Evolutionary conservation across 2,329 filamentous ascomycete genomes (phyloP).

Genomic region (Pseudodiploospora longispora): DNA sequence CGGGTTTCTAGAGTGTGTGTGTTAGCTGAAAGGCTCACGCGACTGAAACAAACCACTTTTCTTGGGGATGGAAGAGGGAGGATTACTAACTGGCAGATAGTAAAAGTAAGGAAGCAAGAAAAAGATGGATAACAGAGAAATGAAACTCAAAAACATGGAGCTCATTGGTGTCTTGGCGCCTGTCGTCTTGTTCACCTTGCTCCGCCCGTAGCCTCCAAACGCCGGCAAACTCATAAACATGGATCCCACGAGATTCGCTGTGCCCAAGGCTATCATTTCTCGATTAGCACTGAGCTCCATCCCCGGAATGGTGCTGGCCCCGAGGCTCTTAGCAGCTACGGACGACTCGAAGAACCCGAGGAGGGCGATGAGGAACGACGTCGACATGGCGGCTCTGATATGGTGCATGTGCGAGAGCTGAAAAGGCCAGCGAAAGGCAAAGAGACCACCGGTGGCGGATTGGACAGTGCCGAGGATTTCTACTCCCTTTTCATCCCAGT

Average conservation of each 20-base stretch:
- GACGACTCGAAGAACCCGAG: conserved; percentile 98
- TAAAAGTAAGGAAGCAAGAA: conserved; percentile 88
- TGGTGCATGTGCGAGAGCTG: conserved; percentile 67
- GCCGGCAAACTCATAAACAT: conserved; percentile 89
- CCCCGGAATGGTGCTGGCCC: conserved; percentile 59
- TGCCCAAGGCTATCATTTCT: conserved; percentile 84
- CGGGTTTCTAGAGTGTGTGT: conserved; percentile 61
- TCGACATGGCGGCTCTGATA: conserved; percentile 79
- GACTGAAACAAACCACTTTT: not conserved
- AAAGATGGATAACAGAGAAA: conserved; percentile 72
- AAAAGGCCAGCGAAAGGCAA: conserved; percentile 83
- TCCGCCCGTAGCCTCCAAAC: conserved; percentile 92
- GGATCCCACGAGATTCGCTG: conserved; percentile 83
- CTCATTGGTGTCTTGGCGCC: conserved; percentile 91
- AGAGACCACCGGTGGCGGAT: conserved; percentile 60
- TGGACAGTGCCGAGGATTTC: conserved; percentile 77
- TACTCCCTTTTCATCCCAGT: conserved; percentile 74
- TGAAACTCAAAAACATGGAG: conserved; percentile 74
- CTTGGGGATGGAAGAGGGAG: not conserved
- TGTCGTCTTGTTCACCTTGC: conserved; percentile 89
- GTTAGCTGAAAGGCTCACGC: not conserved
- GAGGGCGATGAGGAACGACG: conserved; percentile 85
- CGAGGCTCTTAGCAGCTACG: conserved; percentile 87
- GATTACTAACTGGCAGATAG: conserved; percentile 72
- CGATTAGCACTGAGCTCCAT: conserved; percentile 85